phyloP scores from a whole-genome alignment of 2,329 filamentous ascomycete genomes.

The Orbilia blumenaviensis region DNA sequence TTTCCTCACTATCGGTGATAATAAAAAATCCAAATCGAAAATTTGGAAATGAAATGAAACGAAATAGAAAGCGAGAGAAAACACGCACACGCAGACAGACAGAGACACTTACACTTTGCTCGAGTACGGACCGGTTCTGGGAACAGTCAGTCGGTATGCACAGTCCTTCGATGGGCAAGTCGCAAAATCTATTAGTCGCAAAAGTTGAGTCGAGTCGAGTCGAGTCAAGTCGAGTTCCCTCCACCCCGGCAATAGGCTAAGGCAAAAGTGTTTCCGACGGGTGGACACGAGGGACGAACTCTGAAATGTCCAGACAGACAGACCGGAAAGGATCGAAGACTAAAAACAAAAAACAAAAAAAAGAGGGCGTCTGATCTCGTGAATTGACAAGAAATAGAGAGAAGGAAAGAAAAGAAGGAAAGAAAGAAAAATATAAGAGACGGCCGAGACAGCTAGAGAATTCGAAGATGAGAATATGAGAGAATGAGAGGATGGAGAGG shows the following conservation, averaged over 20 bases:
- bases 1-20: neutral
- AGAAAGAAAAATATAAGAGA: neutral
- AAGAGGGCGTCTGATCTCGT: neutral
- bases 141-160: too few species aligned
- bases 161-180: neutral
- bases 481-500: neutral
- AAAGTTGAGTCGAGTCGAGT: neutral
- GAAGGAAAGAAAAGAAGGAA: conserved; percentile 2
- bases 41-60: neutral
- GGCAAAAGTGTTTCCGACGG: conserved; percentile 35
- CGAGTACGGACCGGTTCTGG: too few species aligned
- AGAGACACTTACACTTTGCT: neutral
- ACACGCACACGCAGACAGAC: too few species aligned
- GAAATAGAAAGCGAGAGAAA: neutral
- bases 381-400: neutral
- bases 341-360: neutral
- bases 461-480: neutral
- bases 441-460: neutral
- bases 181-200: neutral
- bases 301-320: neutral
- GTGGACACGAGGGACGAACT: conserved; percentile 21
- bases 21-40: too few species aligned
- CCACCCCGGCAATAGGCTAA: conserved; percentile 14
- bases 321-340: too few species aligned
- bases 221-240: too few species aligned